Evolutionary conservation across 2,329 filamentous ascomycete species (phyloP).

Genomic region (Penicillium sp.): DNA sequence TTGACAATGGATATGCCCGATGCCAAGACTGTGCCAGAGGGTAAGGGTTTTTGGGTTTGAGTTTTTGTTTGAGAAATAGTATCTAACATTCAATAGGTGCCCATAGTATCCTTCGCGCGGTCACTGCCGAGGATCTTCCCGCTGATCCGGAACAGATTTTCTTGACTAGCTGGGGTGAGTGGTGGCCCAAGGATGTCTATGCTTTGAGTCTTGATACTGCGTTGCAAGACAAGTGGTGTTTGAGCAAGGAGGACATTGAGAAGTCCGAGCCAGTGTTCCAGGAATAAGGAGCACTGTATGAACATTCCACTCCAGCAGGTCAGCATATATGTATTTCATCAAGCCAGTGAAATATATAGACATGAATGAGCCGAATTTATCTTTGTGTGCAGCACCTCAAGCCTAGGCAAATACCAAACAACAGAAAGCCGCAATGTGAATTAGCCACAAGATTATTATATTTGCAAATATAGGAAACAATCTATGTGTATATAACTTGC

Average conservation of each 20-base stretch:
- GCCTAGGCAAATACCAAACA: background rate
- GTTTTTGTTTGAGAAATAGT: background rate
- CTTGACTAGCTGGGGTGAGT: slow-evolving; percentile 31
- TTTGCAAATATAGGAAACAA: slow-evolving; percentile 3
- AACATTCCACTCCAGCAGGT: background rate
- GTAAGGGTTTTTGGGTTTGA: slow-evolving; percentile 4
- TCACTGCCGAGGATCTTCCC: slow-evolving; percentile 18
- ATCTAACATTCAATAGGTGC: slow-evolving; percentile 18
- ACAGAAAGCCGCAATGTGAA: too few relatives aligned
- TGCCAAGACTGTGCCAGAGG: slow-evolving; percentile 25
- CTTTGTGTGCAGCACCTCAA: background rate
- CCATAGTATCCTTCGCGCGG: slow-evolving; percentile 23
- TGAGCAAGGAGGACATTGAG: slow-evolving; percentile 24
- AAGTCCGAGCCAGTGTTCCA: slow-evolving; percentile 12
- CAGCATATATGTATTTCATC: background rate
- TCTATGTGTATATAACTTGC: slow-evolving; percentile 4
- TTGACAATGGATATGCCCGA: slow-evolving; percentile 25
- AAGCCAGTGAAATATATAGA: background rate
- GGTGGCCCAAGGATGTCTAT: slow-evolving; percentile 29
- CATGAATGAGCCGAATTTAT: background rate
- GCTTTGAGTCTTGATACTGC: slow-evolving; percentile 17
- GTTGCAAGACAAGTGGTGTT: slow-evolving; percentile 27
- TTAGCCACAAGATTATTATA: slow-evolving; percentile 2
- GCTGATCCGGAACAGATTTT: slow-evolving; percentile 25
- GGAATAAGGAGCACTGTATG: background rate